Evolutionary conservation across 1,139 yeast species (phyloP), one percentile per base, ranked within the genome.

Genomic region (Geotrichum aggregatum): DNA sequence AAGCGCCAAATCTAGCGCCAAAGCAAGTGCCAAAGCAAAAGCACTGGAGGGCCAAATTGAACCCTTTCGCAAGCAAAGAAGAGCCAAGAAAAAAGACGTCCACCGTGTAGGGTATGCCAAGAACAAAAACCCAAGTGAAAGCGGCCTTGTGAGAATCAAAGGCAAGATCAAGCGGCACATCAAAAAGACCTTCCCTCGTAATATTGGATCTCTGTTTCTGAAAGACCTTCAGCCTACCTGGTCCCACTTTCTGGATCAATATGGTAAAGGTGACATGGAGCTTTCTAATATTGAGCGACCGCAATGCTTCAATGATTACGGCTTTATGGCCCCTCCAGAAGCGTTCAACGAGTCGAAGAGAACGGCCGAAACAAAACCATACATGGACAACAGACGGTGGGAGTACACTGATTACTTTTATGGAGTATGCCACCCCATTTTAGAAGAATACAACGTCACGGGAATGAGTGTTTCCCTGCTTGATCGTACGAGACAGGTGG

Each of bases 381-480:
- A 74, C 56, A 56, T 67, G 35, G 64, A 69, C 30, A 63, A 71
- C 41, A 73, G 72, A 3, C 83, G 79, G 56, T 83, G 88, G 88
- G 65, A 71, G 4, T 73, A 77, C 39, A 57, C 66, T 10, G 62
- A 59, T 1, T 58, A 68, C 13, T 79, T 82, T 60, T 71, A 71
- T 50, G 69, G 63, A 10, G 42, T 35, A 58, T 78, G 59, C 71
- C 65, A 49, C 2, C 57, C 59, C 1, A 21, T 56, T 63, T 75
- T 47, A 62, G 73, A 56, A 69, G 70, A 56, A 50, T 67, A 48
- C 73, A 70, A 71, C 13, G 73, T 76, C 4, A 65, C 71, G 21
- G 86, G 87, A 0, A 78, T 79, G 2, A 71, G 84, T 0, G 75
- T 84, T 16, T 81, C 88, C 3, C 54, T 84, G 11, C 61, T 84